These are phyloP conservation scores for Nitzschia sp. DNA, from an alignment of 108 stramenopile species.

Conservation along the genomic window DNA sequence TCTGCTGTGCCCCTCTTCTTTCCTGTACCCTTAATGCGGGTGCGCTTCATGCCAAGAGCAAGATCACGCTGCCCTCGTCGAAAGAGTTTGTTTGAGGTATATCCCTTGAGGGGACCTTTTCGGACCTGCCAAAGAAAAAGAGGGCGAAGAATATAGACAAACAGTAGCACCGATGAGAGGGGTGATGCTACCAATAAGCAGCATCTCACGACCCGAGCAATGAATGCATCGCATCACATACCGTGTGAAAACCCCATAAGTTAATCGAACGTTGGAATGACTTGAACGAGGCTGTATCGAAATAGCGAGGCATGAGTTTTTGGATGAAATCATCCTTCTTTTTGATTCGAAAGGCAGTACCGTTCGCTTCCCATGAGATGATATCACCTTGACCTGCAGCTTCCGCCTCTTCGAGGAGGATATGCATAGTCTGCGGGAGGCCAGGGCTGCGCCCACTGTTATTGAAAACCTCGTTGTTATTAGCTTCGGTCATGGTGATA, in stretches of 20 bases:
- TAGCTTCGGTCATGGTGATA: no score
- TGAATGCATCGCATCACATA: no score
- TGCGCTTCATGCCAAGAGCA: constrained; percentile 16
- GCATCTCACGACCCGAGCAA: no score
- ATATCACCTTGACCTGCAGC: constrained; percentile 5
- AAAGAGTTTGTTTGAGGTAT: constrained; percentile 27
- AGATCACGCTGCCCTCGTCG: constrained; percentile 6
- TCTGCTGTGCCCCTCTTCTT: no score
- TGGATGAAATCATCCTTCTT: constrained; percentile 18
- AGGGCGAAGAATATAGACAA: no score
- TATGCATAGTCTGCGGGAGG: constrained; percentile 9
- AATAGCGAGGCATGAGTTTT: constrained; percentile 20
- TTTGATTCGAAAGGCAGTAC: constrained; percentile 14
- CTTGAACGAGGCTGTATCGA: constrained; percentile 13
- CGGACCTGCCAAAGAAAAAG: no score
- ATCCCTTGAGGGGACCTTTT: constrained; percentile 45
- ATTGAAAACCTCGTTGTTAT: no score
- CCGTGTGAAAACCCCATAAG: constrained; percentile 35
- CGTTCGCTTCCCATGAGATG: constrained; percentile 28
- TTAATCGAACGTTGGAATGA: constrained; percentile 27
- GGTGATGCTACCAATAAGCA: no score
- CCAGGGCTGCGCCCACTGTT: constrained; percentile 7
- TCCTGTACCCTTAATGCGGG: constrained; percentile 43
- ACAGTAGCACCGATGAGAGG: no score
- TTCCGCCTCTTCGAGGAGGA: constrained; percentile 19